A percentile compares a stretch with the other conserved stretches of the same genome.
These are phyloP conservation scores for Tolypocladium tundrense DNA, from an alignment of 2,329 filamentous ascomycete species.

Conservation along the genomic window DNA sequence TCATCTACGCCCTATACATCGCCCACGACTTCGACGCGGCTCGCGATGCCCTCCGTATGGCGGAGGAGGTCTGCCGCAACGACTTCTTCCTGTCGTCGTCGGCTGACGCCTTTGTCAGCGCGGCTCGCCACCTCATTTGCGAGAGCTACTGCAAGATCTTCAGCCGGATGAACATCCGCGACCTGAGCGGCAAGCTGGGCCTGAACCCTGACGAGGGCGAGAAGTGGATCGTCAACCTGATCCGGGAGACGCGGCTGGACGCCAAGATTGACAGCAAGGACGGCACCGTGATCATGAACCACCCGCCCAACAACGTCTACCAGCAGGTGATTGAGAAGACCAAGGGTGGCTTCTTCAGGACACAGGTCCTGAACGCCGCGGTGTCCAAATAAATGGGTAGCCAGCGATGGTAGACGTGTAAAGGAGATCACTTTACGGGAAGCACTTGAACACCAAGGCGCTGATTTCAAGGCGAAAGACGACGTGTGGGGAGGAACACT, in stretches of 20 bases:
- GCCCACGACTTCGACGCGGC: constrained; percentile 86
- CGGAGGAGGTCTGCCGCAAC: constrained; percentile 80
- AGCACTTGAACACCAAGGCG: not conserved
- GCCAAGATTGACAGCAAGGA: constrained; percentile 99
- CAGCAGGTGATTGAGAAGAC: constrained; percentile 99
- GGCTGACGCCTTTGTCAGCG: constrained; percentile 83
- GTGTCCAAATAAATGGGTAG: constrained; percentile 37
- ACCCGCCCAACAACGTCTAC: constrained; percentile 96
- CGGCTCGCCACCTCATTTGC: constrained; percentile 90
- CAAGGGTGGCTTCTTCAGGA: constrained; percentile 97
- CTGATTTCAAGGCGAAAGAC: not conserved
- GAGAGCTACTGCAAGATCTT: constrained; percentile 99
- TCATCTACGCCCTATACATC: constrained; percentile 91
- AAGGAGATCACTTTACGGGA: not conserved
- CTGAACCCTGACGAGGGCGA: constrained; percentile 91
- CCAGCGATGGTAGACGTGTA: not conserved
- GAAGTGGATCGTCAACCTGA: constrained; percentile 99
- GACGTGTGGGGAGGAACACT: not conserved
- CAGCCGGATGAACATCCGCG: constrained; percentile 95
- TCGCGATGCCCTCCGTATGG: constrained; percentile 72
- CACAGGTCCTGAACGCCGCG: constrained; percentile 76
- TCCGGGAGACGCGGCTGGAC: constrained; percentile 92
- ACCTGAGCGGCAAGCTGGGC: constrained; percentile 83
- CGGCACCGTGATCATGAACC: constrained; percentile 98
- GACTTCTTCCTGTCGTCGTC: constrained; percentile 92